A percentile compares a stretch with the other conserved stretches of the same genome.
These are phyloP conservation scores for Alternaria triticina DNA, from an alignment of 2,329 filamentous ascomycete species.

Conservation along the genomic window DNA sequence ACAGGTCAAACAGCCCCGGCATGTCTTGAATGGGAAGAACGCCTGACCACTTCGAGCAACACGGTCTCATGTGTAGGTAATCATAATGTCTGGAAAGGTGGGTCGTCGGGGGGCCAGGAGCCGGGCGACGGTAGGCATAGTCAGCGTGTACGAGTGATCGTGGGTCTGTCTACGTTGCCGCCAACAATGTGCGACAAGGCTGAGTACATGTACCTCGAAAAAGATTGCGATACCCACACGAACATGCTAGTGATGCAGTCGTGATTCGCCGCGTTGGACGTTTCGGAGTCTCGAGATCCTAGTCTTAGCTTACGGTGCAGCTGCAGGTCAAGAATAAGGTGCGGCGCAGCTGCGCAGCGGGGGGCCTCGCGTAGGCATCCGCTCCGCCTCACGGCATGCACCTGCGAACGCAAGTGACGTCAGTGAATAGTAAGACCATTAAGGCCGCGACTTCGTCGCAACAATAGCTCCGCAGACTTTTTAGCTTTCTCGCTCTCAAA, in stretches of 20 bases:
- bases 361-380: not conserved
- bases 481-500: not conserved
- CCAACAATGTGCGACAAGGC: not conserved
- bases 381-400: not conserved
- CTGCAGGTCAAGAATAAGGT: not conserved
- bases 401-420: not conserved
- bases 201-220: not conserved
- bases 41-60: not conserved
- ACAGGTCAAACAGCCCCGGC: not conserved
- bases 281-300: not conserved
- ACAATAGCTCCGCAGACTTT: not conserved
- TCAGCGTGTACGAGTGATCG: not conserved
- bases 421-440: not conserved
- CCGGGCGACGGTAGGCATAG: not conserved
- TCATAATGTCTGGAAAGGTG: not conserved
- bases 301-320: not conserved
- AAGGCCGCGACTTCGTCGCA: not conserved
- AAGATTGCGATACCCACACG: not conserved
- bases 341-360: not conserved
- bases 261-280: not conserved
- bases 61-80: not conserved
- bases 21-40: not conserved
- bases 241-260: not conserved
- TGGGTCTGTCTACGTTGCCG: not conserved
- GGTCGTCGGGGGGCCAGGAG: not conserved